phyloP scores from a whole-genome alignment of 2,329 filamentous ascomycete genomes.

The Tolypocladium amazonense region DNA sequence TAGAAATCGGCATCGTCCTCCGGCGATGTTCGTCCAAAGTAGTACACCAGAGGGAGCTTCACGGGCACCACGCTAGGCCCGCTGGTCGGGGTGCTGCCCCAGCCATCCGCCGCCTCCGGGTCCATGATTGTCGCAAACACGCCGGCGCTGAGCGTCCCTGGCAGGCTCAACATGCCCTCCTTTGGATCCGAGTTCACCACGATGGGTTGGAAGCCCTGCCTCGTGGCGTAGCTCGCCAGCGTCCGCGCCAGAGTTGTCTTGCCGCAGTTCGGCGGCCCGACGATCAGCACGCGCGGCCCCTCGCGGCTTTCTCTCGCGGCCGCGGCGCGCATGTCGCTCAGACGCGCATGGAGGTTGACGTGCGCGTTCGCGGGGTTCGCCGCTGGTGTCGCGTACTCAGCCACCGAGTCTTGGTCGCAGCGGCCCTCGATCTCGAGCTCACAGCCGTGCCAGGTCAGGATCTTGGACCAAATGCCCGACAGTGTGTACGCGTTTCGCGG shows the following conservation, averaged over 20 bases:
- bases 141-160: constrained; percentile 77
- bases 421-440: constrained; percentile 64
- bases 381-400: constrained; percentile 55
- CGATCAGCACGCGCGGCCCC: constrained; percentile 75
- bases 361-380: constrained; percentile 75
- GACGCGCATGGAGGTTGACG: constrained; percentile 78
- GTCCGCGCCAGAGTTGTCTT: constrained; percentile 76
- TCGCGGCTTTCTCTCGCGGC: constrained; percentile 37
- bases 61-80: constrained; percentile 82
- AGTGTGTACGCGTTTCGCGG: constrained; percentile 72
- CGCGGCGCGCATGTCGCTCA: constrained; percentile 60
- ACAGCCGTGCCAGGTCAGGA: constrained; percentile 89
- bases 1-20: constrained; percentile 66
- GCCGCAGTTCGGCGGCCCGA: constrained; percentile 67
- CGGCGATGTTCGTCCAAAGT: constrained; percentile 65
- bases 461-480: constrained; percentile 70
- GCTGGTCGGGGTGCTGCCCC: constrained; percentile 83
- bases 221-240: constrained; percentile 68
- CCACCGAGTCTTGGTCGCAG: constrained; percentile 42
- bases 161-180: constrained; percentile 67
- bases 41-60: constrained; percentile 85
- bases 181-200: constrained; percentile 77
- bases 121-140: constrained; percentile 83
- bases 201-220: constrained; percentile 62
- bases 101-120: constrained; percentile 66